These are phyloP conservation scores for Brassica balearica DNA, from an alignment of 441 rosid genomes.

Conservation along the genomic window DNA sequence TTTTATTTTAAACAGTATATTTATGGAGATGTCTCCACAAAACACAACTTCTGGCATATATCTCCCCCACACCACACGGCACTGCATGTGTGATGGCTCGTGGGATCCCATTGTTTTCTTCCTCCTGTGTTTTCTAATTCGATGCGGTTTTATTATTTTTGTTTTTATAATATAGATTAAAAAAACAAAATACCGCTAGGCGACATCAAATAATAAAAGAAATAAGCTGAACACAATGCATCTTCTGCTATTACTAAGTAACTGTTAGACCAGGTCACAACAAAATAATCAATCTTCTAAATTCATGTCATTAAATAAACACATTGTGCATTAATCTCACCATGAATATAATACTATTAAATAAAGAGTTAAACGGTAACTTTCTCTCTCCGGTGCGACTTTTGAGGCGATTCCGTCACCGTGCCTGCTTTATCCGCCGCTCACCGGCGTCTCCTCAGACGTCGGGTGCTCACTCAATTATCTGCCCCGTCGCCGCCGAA, in stretches of 20 bases:
- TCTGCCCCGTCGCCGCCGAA: too few relatives aligned
- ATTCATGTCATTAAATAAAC: not conserved
- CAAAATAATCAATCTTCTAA: not conserved
- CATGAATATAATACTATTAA: not conserved
- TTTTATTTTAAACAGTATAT: too few relatives aligned
- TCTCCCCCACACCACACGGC: constrained; percentile 36
- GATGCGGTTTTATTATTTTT: constrained; percentile 10
- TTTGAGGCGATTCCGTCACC: too few relatives aligned
- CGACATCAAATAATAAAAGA: not conserved
- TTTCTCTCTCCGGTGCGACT: too few relatives aligned
- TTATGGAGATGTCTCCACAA: constrained; percentile 35
- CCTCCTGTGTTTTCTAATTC: constrained; percentile 9
- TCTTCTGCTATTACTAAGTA: not conserved
- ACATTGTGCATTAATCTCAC: not conserved
- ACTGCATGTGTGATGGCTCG: constrained; percentile 28
- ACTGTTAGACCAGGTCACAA: not conserved
- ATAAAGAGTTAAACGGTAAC: too few relatives aligned
- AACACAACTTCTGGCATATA: constrained; percentile 39
- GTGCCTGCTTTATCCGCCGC: too few relatives aligned
- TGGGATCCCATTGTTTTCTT: constrained; percentile 29
- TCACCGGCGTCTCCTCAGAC: too few relatives aligned
- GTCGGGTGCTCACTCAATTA: too few relatives aligned
- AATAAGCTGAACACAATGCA: not conserved
- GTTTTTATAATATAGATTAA: not conserved
- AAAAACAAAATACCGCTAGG: not conserved